These are phyloP conservation scores for Scedosporium apiospermum DNA, from an alignment of 2,329 filamentous ascomycete species.

Conservation along the genomic window DNA sequence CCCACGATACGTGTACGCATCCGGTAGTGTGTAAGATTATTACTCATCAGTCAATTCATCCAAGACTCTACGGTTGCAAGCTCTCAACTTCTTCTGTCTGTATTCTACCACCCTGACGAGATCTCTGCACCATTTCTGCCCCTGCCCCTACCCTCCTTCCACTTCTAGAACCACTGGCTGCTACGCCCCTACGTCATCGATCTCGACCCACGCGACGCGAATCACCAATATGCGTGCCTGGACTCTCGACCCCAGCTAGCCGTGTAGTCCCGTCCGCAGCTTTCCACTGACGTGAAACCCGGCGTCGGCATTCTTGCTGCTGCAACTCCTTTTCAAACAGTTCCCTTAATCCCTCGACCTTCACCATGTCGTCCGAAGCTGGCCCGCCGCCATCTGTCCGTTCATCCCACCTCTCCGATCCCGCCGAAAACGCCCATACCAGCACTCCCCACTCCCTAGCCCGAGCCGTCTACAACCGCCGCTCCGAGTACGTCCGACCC, in stretches of 20 bases:
- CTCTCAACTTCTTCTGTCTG: too few species aligned
- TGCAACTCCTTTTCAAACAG: too few species aligned
- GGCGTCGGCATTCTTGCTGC: not conserved
- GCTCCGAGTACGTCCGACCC: constrained; percentile 68
- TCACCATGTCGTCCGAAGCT: constrained; percentile 5
- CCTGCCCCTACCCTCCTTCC: not conserved
- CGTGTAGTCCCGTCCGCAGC: not conserved
- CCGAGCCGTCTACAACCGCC: constrained; percentile 59
- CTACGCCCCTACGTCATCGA: not conserved
- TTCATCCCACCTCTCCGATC: constrained; percentile 27
- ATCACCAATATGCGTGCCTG: not conserved
- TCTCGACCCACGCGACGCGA: not conserved
- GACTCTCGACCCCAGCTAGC: not conserved
- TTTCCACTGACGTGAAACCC: not conserved
- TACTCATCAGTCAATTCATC: too few species aligned
- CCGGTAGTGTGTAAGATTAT: too few species aligned
- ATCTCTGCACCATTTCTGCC: too few species aligned
- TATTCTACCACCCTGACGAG: too few species aligned
- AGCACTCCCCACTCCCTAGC: constrained; percentile 50
- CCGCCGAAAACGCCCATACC: constrained; percentile 28
- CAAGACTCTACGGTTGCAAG: too few species aligned
- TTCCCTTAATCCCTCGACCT: not conserved
- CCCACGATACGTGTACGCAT: too few species aligned
- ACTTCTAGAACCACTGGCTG: not conserved
- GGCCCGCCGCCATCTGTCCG: constrained; percentile 19